phyloP scores from a whole-genome alignment of 2,329 filamentous ascomycete species.

The Pseudocercospora macadamiae region DNA sequence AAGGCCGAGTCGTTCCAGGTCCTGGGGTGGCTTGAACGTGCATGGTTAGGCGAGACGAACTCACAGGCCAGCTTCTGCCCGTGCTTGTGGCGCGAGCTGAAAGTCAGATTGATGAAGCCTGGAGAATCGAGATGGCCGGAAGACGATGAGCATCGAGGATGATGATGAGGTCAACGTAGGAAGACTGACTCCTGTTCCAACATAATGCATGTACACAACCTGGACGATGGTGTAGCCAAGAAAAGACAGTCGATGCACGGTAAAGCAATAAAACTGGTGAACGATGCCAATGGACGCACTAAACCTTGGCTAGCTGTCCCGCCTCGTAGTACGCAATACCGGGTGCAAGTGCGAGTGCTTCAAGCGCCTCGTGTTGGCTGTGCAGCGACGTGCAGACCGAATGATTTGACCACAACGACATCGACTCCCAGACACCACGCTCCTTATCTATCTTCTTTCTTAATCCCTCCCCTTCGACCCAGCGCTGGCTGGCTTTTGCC shows the following conservation, averaged over 20 bases:
- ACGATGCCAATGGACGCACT: not conserved
- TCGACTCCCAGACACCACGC: not conserved
- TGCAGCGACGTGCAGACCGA: not conserved
- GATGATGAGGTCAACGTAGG: no score
- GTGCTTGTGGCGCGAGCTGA: slow-evolving; percentile 1
- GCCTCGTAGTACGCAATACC: not conserved
- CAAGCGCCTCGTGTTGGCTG: not conserved
- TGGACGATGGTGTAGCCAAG: no score
- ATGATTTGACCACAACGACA: not conserved
- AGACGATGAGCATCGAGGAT: no score
- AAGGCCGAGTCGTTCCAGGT: not conserved
- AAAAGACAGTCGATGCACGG: not conserved
- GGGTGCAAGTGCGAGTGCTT: no score
- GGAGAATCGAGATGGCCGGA: no score
- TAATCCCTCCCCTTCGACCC: not conserved
- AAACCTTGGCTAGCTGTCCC: not conserved
- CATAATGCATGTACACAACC: no score
- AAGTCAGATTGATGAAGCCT: not conserved
- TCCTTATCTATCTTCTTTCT: not conserved
- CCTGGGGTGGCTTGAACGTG: not conserved
- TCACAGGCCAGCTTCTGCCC: not conserved
- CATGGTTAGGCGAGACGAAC: not conserved
- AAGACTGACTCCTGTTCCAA: no score
- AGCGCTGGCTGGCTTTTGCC: not conserved
- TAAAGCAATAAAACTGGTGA: not conserved